Conservation (phyloP, 1,284 basidiomycete genomes). For the Ustilago bromivora region DNA sequence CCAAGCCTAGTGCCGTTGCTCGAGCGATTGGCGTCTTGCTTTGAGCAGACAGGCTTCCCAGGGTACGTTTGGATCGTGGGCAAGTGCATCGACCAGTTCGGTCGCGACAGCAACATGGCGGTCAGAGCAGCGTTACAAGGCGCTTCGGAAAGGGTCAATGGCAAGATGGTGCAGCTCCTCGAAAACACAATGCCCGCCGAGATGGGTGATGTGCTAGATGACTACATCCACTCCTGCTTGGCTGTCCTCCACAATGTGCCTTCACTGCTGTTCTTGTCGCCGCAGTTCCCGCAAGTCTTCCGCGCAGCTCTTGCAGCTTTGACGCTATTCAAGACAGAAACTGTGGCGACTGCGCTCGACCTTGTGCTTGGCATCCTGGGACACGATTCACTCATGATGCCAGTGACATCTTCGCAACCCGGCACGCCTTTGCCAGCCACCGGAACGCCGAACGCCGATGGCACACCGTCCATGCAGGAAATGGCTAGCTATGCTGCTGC, state of each 20-base stretch:
- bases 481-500: constrained; percentile 76
- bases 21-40: constrained; percentile 80
- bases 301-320: constrained; percentile 54
- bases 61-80: constrained; percentile 95
- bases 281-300: constrained; percentile 70
- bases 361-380: constrained; percentile 80
- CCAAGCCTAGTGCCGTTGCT: constrained; percentile 80
- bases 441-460: constrained; percentile 24
- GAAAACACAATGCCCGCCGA: constrained; percentile 50
- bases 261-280: constrained; percentile 76
- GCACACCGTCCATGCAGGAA: constrained; percentile 73
- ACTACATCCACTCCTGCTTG: constrained; percentile 86
- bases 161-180: constrained; percentile 52
- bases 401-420: constrained; percentile 33
- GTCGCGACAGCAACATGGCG: constrained; percentile 35
- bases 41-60: constrained; percentile 84
- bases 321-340: constrained; percentile 74
- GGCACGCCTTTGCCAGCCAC: constrained; percentile 34
- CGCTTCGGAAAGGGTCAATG: constrained; percentile 57
- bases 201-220: constrained; percentile 80
- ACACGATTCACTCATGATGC: constrained; percentile 72
- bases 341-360: constrained; percentile 84
- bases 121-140: constrained; percentile 48
- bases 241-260: constrained; percentile 80
- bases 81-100: constrained; percentile 74